phyloP scores from a whole-genome alignment of 768 basidiomycete species.

The Kwoniella botswanensis region DNA sequence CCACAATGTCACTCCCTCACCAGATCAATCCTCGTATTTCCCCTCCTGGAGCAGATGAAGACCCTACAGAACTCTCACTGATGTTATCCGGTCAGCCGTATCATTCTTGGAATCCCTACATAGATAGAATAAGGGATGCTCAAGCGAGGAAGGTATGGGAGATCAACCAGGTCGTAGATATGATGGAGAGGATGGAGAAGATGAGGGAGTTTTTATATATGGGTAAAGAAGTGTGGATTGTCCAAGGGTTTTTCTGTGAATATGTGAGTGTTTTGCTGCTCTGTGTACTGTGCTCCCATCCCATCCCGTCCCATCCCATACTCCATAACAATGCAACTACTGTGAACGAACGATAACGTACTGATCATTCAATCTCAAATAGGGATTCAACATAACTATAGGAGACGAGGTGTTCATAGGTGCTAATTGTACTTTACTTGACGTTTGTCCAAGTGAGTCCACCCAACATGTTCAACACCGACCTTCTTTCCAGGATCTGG shows the following conservation, averaged over 20 bases:
- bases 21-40: constrained; percentile 4
- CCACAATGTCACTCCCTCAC: constrained; percentile 8
- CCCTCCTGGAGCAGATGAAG: not conserved
- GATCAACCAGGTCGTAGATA: constrained; percentile 35
- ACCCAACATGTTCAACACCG: not conserved
- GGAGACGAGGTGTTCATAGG: constrained; percentile 48
- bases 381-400: constrained; percentile 53
- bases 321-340: not conserved
- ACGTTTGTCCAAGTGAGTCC: constrained; percentile 49
- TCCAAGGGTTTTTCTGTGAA: constrained; percentile 47
- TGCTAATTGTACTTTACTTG: constrained; percentile 44
- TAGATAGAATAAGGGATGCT: constrained; percentile 27
- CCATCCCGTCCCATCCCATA: not conserved
- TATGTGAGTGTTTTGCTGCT: constrained; percentile 38
- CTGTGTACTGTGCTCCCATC: too few species aligned
- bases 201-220: constrained; percentile 19
- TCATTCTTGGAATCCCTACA: constrained; percentile 30
- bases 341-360: not conserved
- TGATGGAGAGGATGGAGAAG: constrained; percentile 30
- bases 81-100: constrained; percentile 47
- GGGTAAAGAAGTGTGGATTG: constrained; percentile 23
- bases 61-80: constrained; percentile 17
- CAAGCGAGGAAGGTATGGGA: constrained; percentile 26
- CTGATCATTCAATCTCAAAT: not conserved
- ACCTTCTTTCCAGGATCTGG: too few species aligned